Base-by-base conservation (phyloP, 257 asterid species). In the Forsythia suspensa region DNA sequence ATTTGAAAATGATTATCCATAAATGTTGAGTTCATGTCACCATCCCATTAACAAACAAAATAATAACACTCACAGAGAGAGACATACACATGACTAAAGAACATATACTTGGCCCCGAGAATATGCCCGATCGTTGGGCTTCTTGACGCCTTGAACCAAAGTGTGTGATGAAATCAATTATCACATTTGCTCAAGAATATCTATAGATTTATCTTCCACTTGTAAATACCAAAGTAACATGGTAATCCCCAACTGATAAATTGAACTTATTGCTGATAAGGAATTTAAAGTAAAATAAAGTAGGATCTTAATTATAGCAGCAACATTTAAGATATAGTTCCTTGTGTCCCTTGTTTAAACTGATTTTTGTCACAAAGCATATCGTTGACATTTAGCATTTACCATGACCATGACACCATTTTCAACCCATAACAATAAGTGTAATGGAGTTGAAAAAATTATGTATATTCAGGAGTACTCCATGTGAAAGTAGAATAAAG, bases 91-190 rank as follows among this genome's bases (percentile, higher is more conserved):
- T 43, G 74, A 37, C 52, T 21, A 75, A 73, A 76, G 29, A 70
- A 16, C 44, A 24, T 29, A 94, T 98, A n/a, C 97, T 96, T 96
- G 46, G 98, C 99, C 96, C 99, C 92, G 81, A 96, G 98, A 92
- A 96, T 96, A 92, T 97, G 99, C 99, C 99, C 81, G 94, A 97
- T 59, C 99, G 94, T 78, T 96, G 99, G 70, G 98, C 98, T 85
- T 96, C 99, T 84, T 96, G 97, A 82, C 99, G 96, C 88, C 99
- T 92, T 71, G 99, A 96, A 89, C 99, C 99, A 87, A 97, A n/a
- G n/a, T 98, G 82, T 96, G 99, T 51, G 99, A 94, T n/a, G 98
- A 96, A 80, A 96, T 96, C 82, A 80, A 96, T 96, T 5, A 96
- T 94, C 80, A 96, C 98, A 84, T 94, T 96, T 63, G 99, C 89